phyloP scores from a whole-genome alignment of 2,329 filamentous ascomycete species.

The Aureobasidium melanogenum region DNA sequence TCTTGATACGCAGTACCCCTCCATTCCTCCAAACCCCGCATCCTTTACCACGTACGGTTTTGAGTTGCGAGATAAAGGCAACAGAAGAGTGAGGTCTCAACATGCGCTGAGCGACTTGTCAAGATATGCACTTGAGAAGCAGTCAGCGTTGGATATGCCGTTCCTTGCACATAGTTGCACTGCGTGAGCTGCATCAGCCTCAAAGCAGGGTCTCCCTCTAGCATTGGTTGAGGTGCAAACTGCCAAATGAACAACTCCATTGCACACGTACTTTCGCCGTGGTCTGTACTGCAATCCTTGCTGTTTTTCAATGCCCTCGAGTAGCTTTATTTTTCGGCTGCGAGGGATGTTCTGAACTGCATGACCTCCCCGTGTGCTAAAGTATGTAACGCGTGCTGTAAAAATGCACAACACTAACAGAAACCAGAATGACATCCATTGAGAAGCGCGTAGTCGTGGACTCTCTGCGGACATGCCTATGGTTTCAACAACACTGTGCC shows the following conservation, averaged over 20 bases:
- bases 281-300: background rate
- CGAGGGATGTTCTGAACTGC: background rate
- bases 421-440: too few species aligned
- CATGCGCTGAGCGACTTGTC: background rate
- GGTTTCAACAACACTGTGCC: too few species aligned
- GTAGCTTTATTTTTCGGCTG: background rate
- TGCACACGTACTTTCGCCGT: background rate
- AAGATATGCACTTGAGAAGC: background rate
- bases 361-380: too few species aligned
- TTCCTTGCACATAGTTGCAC: conserved; percentile 1
- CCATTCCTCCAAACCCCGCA: background rate
- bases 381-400: too few species aligned
- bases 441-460: too few species aligned
- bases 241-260: background rate
- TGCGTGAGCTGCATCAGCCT: background rate
- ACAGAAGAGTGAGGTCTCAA: background rate
- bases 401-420: too few species aligned
- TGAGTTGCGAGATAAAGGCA: background rate
- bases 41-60: background rate
- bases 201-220: background rate
- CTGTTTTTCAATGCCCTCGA: background rate
- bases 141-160: conserved; percentile 2
- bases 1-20: background rate
- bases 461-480: too few species aligned
- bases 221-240: background rate